Conservation (phyloP, 495 filamentous ascomycete species). For the Podospora anserina region DNA sequence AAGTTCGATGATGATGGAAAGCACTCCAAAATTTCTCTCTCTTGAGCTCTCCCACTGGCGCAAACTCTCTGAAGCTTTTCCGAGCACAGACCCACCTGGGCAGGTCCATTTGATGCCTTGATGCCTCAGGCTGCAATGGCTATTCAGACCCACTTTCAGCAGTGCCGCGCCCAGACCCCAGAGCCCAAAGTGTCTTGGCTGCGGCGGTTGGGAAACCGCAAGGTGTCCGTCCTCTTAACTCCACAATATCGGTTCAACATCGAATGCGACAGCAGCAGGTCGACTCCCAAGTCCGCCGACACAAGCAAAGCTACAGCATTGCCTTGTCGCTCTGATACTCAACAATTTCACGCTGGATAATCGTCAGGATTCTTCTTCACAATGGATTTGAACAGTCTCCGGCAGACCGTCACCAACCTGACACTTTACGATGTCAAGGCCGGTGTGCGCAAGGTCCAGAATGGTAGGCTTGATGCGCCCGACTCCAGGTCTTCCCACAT, state of each 20-base stretch:
- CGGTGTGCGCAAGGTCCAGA: constrained; percentile 94
- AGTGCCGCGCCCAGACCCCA: constrained; percentile 2
- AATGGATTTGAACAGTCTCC: constrained; percentile 86
- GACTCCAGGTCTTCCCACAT: neutral
- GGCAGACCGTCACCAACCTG: constrained; percentile 88
- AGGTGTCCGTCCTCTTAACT: constrained; percentile 23
- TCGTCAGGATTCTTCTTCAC: neutral
- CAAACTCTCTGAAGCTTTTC: neutral
- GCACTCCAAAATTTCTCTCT: constrained; percentile 15
- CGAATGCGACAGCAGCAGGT: neutral
- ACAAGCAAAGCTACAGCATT: neutral
- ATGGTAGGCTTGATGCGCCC: constrained; percentile 63
- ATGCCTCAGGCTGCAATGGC: constrained; percentile 19
- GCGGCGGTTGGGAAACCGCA: constrained; percentile 20
- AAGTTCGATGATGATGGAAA: neutral
- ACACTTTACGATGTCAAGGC: constrained; percentile 97
- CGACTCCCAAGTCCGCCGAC: neutral
- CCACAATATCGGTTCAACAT: neutral
- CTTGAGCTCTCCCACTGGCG: neutral
- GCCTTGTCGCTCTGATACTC: neutral
- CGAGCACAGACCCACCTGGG: constrained; percentile 17
- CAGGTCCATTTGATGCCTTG: constrained; percentile 5
- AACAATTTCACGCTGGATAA: neutral
- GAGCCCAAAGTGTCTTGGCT: neutral
- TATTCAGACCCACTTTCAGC: constrained; percentile 6